Percentiles rank a stretch among this genome's conserved stretches.
Conservation (phyloP, 2,329 filamentous ascomycete genomes). For the Xylaria sp. region DNA sequence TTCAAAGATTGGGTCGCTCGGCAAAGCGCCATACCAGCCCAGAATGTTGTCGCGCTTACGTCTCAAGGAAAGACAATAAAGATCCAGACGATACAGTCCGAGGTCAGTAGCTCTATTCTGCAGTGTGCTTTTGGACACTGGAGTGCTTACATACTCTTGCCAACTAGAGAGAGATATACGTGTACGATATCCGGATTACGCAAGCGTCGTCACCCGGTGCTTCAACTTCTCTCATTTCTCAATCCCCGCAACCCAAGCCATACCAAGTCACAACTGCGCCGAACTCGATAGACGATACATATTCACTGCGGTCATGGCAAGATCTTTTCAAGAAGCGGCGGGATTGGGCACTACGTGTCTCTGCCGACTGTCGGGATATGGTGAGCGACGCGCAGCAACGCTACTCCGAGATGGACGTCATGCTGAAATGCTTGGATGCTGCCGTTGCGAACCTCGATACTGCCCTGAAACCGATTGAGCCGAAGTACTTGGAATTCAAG, state of each 20-base stretch:
- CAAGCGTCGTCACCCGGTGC: conserved; percentile 58
- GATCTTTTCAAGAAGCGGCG: conserved; percentile 81
- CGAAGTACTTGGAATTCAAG: conserved; percentile 72
- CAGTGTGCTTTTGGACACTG: neutral
- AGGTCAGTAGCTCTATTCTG: conserved; percentile 61
- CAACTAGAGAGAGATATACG: conserved; percentile 79
- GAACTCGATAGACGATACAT: conserved; percentile 81
- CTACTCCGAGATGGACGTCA: conserved; percentile 75
- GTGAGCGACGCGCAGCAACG: conserved; percentile 66
- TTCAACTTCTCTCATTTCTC: conserved; percentile 51
- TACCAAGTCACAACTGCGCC: conserved; percentile 71
- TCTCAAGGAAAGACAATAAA: conserved; percentile 84
- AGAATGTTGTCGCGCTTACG: conserved; percentile 87
- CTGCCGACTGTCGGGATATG: conserved; percentile 72
- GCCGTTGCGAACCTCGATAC: conserved; percentile 84
- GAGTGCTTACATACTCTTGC: conserved; percentile 19
- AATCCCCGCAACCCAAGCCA: conserved; percentile 57
- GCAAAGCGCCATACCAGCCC: conserved; percentile 73
- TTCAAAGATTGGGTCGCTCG: conserved; percentile 81
- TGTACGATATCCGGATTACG: conserved; percentile 84
- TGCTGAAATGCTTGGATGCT: conserved; percentile 80
- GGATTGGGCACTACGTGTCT: conserved; percentile 76
- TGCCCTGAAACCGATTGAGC: conserved; percentile 73
- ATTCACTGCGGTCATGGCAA: conserved; percentile 86
- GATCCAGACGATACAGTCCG: conserved; percentile 76